phyloP scores from a whole-genome alignment of 495 filamentous ascomycete genomes.

The Lepraria neglecta region DNA sequence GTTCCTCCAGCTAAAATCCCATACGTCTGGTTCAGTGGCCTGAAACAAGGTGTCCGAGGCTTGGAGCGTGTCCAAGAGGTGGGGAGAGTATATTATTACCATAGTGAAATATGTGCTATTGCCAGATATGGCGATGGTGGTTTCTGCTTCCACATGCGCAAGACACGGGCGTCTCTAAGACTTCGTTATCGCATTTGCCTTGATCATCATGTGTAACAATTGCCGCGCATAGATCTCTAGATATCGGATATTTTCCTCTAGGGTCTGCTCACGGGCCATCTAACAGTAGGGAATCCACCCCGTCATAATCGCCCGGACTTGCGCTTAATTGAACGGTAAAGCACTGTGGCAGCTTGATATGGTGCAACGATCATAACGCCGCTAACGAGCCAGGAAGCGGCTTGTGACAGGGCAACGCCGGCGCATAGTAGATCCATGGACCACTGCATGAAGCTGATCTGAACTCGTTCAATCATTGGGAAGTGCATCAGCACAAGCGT shows the following conservation, averaged over 20 bases:
- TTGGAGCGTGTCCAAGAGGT: not conserved
- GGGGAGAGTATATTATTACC: not conserved
- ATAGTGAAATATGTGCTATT: not conserved
- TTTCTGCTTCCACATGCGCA: slow-evolving; percentile 2
- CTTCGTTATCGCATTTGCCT: not conserved
- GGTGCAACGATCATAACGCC: not conserved
- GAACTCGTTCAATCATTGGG: not conserved
- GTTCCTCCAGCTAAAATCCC: not conserved
- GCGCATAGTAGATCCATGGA: not conserved
- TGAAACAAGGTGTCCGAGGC: not conserved
- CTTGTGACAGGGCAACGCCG: not conserved
- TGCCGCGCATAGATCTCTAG: not conserved
- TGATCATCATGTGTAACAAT: not conserved
- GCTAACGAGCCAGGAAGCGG: not conserved
- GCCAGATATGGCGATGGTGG: not conserved
- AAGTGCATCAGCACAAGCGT: not conserved
- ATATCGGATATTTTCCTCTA: not conserved
- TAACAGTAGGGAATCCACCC: not conserved
- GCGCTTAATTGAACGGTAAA: not conserved
- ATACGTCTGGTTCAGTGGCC: not conserved
- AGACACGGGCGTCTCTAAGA: not conserved
- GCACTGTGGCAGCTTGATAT: not conserved
- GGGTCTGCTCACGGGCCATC: not conserved
- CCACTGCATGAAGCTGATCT: not conserved
- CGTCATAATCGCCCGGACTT: slow-evolving; percentile 4